phyloP scores from a whole-genome alignment of 1,284 basidiomycete species.

The Puccinia brachypodii region DNA sequence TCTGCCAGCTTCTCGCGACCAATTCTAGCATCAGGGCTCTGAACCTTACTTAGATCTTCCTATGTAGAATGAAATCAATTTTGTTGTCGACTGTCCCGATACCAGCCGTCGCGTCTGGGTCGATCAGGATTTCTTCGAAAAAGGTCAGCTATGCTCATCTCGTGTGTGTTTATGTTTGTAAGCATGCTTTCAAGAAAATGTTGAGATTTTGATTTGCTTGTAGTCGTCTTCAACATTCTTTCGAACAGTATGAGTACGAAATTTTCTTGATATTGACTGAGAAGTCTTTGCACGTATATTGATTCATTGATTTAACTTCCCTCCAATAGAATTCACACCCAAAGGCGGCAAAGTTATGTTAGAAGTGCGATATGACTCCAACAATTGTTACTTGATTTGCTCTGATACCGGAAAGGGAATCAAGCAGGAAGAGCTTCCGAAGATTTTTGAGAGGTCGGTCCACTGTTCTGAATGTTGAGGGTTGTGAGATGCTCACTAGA shows the following conservation, averaged over 20 bases:
- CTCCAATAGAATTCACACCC: constrained; percentile 41
- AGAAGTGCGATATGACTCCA: constrained; percentile 24
- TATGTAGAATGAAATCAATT: constrained; percentile 25
- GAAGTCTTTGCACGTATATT: background rate
- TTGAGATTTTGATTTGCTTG: constrained; percentile 3
- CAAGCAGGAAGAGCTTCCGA: constrained; percentile 27
- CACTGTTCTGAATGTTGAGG: background rate
- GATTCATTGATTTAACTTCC: background rate
- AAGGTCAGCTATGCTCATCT: constrained; percentile 11
- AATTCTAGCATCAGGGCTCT: background rate
- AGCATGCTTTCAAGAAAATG: background rate
- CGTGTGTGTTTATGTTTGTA: background rate
- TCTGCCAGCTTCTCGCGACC: background rate
- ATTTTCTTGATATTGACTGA: background rate
- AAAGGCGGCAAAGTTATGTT: constrained; percentile 19
- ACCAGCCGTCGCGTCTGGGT: constrained; percentile 26
- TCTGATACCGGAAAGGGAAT: constrained; percentile 45
- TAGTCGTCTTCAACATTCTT: constrained; percentile 43
- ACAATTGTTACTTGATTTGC: constrained; percentile 33
- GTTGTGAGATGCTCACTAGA: background rate
- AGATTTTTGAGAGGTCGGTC: constrained; percentile 37
- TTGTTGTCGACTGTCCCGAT: constrained; percentile 40
- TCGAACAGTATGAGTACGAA: constrained; percentile 46
- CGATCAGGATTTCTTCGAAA: constrained; percentile 47
- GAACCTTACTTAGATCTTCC: background rate